These are phyloP conservation scores for Solanum verrucosum DNA, from an alignment of 257 asterid species.

Conservation along the genomic window DNA sequence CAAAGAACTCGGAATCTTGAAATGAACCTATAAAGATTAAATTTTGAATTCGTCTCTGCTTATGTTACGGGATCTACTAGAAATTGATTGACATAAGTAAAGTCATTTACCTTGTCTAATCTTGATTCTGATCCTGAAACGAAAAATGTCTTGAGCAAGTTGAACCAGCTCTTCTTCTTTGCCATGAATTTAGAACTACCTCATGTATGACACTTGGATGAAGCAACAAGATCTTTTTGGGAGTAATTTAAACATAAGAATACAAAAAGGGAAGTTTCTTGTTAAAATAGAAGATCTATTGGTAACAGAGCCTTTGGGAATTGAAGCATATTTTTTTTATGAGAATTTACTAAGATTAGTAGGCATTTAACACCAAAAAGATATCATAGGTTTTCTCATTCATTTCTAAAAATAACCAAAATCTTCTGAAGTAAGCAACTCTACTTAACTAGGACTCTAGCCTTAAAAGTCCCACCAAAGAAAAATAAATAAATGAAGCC, in stretches of 20 bases:
- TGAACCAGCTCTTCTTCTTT: conserved; percentile 66
- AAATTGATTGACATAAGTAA: background rate
- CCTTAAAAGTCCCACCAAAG: background rate
- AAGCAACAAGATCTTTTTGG: background rate
- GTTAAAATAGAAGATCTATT: background rate
- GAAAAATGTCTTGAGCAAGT: conserved; percentile 46
- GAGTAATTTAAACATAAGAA: background rate
- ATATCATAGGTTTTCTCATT: background rate
- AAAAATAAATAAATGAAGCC: background rate
- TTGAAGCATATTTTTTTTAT: background rate
- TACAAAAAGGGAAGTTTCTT: background rate
- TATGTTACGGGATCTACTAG: background rate
- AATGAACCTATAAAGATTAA: background rate
- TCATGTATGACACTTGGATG: background rate
- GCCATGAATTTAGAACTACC: conserved; percentile 34
- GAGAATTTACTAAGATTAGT: background rate
- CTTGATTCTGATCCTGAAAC: conserved; percentile 49
- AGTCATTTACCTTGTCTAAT: conserved; percentile 46
- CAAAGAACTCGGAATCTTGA: background rate
- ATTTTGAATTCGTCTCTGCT: background rate
- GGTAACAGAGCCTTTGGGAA: background rate
- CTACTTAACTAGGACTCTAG: background rate
- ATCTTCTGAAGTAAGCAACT: background rate
- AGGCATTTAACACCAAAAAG: background rate
- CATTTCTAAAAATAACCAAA: conserved; percentile 3